Evolutionary conservation across 106 monocot species (phyloP), one percentile per base, ranked within the genome.

Genomic region (Dendrobium huoshanense): DNA sequence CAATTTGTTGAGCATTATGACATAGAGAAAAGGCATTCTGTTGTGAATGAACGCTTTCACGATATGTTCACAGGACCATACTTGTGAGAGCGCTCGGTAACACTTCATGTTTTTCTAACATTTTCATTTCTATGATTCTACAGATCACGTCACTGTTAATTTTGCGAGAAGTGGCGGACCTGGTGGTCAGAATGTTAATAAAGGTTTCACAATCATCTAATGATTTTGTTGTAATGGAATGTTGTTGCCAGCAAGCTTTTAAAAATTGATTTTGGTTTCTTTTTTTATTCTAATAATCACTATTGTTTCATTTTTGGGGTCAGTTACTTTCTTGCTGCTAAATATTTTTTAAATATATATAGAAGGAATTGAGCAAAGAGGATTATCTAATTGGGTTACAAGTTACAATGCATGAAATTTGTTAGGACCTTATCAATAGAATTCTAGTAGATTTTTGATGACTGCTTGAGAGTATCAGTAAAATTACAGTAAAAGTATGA

Each of bases 171-270:
- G 96, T 84, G 94, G 96, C 10, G 96, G 96, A 9, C 92, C 96
- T 61, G 96, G 96, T 79, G 96, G 96, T 82, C 96, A 97, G 79
- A 97, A 97, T 89, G 96, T 97, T 18, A 97, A 97, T 77, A 97
- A 97, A 94, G 94, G 96, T 94, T 55, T 33, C 1, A 9, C 37
- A 70, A 15, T 70, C 31, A 70, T 70, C 11, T 70, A 70, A 70
- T 70, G 29, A 27, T 67, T 58, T 67, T 67, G 67, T 9, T 27
- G 29, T 29, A 27, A 25, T 8, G 7, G 1, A 27, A 24, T 67
- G 67, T 67, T 67, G 20, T 67, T 67, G 67, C 4, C 67, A 67
- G 5, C 7, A 25, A 24, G 6, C 11, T 22, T 67, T 67, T 9
- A 67, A 25, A 9, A 9, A 29, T 7, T 27, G 22, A 67, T 67